Percentiles rank a stretch among this genome's conserved stretches.
phyloP scores from a whole-genome alignment of 371 early-diverging fungal genomes.

The Capillidium rhysosporum region DNA sequence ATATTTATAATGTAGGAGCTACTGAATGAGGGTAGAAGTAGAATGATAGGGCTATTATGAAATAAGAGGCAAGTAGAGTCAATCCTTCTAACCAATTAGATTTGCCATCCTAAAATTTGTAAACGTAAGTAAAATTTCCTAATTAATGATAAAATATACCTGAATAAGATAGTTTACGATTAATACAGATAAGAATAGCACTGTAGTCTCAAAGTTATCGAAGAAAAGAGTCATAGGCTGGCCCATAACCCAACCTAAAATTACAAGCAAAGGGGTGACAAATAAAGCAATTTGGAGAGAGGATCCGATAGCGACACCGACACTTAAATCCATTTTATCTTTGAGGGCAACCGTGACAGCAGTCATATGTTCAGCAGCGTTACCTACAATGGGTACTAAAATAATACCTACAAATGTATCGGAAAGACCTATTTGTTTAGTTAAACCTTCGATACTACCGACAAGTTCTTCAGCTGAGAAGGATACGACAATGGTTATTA shows the following conservation, averaged over 20 bases:
- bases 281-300: conserved; percentile 79
- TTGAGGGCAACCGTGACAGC: conserved; percentile 63
- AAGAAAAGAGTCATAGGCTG: conserved; percentile 59
- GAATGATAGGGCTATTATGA: conserved; percentile 58
- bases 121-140: background rate
- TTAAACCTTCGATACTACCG: conserved; percentile 50
- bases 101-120: conserved; percentile 27
- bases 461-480: conserved; percentile 68
- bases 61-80: conserved; percentile 47
- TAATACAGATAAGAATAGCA: conserved; percentile 62
- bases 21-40: conserved; percentile 24
- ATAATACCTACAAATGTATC: conserved; percentile 72
- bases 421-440: conserved; percentile 32
- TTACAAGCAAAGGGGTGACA: conserved; percentile 67
- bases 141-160: background rate
- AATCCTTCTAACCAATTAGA: conserved; percentile 75
- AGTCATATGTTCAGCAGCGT: conserved; percentile 55
- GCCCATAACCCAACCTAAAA: conserved; percentile 67
- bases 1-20: no score
- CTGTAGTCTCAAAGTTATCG: conserved; percentile 54
- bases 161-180: conserved; percentile 59
- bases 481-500: conserved; percentile 34
- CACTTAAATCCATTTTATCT: conserved; percentile 75
- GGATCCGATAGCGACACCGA: conserved; percentile 76
- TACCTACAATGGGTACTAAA: conserved; percentile 66